Conservation (phyloP, 768 basidiomycete genomes). For the Lanmaoa pseudosensibilis region DNA sequence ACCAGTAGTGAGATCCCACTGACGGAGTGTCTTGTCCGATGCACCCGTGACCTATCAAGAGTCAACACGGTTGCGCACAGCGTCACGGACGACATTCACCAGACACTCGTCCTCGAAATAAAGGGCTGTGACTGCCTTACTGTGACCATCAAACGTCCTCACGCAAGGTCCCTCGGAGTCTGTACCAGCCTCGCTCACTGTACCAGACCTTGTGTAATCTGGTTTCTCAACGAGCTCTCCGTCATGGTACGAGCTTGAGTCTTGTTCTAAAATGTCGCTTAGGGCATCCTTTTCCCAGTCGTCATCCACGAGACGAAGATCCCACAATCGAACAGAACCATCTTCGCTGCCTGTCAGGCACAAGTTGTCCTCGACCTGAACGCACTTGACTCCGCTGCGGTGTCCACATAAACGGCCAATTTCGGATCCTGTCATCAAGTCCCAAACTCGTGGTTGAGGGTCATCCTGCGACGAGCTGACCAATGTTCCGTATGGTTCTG, state of each 20-base stretch:
- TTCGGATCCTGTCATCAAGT: slow-evolving; percentile 85
- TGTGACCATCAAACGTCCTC: slow-evolving; percentile 84
- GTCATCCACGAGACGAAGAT: slow-evolving; percentile 80
- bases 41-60: slow-evolving; percentile 87
- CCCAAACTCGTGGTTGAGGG: slow-evolving; percentile 89
- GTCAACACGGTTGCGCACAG: slow-evolving; percentile 15
- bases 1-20: slow-evolving; percentile 96
- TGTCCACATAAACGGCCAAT: slow-evolving; percentile 85
- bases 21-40: slow-evolving; percentile 95
- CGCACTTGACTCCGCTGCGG: slow-evolving; percentile 74
- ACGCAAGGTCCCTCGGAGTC: slow-evolving; percentile 56
- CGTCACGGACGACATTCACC: slow-evolving; percentile 45
- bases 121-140: slow-evolving; percentile 86
- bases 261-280: slow-evolving; percentile 66
- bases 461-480: slow-evolving; percentile 88
- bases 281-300: slow-evolving; percentile 57
- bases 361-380: slow-evolving; percentile 90
- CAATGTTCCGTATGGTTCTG: slow-evolving; percentile 93
- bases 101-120: slow-evolving; percentile 96
- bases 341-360: slow-evolving; percentile 92
- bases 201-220: slow-evolving; percentile 42
- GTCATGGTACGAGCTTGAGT: slow-evolving; percentile 39
- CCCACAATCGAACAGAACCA: slow-evolving; percentile 86
- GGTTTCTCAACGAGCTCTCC: slow-evolving; percentile 40
- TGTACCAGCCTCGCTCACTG: slow-evolving; percentile 40